A percentile compares a stretch with the other conserved stretches of the same genome.
Conservation (phyloP, 768 basidiomycete genomes). For the Suillus hirtellus region DNA sequence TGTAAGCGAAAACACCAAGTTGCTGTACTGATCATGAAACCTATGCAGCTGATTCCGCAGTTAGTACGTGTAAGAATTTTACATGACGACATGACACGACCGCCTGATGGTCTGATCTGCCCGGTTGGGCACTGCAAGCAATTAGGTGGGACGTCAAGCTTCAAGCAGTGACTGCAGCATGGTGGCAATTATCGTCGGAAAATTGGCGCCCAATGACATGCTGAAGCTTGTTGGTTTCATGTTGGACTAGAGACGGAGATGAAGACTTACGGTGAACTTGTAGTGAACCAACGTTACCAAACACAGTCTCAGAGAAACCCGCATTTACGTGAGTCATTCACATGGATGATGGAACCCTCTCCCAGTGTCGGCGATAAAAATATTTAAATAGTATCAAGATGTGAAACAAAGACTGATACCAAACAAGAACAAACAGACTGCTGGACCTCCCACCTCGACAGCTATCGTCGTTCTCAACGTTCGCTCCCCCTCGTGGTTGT, state of each 20-base stretch:
- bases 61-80: not conserved
- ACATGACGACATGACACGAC: not conserved
- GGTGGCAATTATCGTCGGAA: not conserved
- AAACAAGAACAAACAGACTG: slow-evolving; percentile 29
- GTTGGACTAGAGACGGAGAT: not conserved
- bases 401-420: slow-evolving; percentile 11
- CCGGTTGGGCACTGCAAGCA: not conserved
- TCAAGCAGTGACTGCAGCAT: not conserved
- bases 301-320: not conserved
- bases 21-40: too few relatives aligned
- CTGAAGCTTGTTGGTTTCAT: not conserved
- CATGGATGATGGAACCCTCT: too few relatives aligned
- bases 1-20: not conserved
- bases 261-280: not conserved
- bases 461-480: slow-evolving; percentile 34
- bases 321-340: too few relatives aligned
- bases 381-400: not conserved
- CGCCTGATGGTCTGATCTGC: not conserved
- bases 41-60: not conserved
- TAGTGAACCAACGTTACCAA: not conserved
- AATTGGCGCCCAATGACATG: not conserved
- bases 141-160: not conserved
- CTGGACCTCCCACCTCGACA: slow-evolving; percentile 31
- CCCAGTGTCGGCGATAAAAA: not conserved
- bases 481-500: slow-evolving; percentile 14